A percentile compares a stretch with the other conserved stretches of the same genome.
Evolutionary conservation across 306 rosid species (phyloP).

Genomic region (Fagus sylvatica): DNA sequence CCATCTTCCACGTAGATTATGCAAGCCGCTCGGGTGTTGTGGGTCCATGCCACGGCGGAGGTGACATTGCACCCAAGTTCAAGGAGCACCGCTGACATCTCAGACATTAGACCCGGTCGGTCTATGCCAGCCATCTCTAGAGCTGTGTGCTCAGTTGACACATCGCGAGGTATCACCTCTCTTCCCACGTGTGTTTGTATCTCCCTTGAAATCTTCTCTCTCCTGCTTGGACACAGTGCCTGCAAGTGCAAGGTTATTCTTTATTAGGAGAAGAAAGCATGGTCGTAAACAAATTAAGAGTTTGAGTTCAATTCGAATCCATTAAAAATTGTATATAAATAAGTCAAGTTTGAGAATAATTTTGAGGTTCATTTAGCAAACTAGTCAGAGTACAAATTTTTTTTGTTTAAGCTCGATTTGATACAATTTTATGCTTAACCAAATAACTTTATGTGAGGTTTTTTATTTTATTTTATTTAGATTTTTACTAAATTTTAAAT

Average conservation of each 20-base stretch:
- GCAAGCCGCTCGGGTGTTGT: constrained; percentile 56
- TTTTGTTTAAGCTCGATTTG: too few species aligned
- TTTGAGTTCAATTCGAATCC: too few species aligned
- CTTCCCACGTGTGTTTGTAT: constrained; percentile 20
- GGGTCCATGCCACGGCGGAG: constrained; percentile 76
- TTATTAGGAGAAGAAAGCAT: neutral
- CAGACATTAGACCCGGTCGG: constrained; percentile 77
- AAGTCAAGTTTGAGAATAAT: too few species aligned
- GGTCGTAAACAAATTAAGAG: too few species aligned
- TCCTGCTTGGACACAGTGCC: constrained; percentile 64
- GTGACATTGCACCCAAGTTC: constrained; percentile 62
- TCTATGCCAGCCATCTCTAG: constrained; percentile 70
- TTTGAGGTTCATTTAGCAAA: too few species aligned
- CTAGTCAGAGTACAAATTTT: too few species aligned
- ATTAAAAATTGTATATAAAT: too few species aligned
- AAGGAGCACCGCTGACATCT: constrained; percentile 61
- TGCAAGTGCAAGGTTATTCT: constrained; percentile 34
- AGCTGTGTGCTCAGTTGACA: constrained; percentile 42
- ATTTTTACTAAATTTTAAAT: too few species aligned
- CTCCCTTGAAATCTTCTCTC: constrained; percentile 30
- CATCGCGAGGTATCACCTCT: constrained; percentile 21
- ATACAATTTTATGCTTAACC: too few species aligned
- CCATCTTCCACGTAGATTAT: constrained; percentile 68
- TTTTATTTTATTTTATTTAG: too few species aligned
- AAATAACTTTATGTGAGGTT: too few species aligned